Percentiles rank a stretch among this genome's conserved stretches.
Evolutionary conservation across 768 basidiomycete species (phyloP).

Genomic region (Suillus clintonianus): DNA sequence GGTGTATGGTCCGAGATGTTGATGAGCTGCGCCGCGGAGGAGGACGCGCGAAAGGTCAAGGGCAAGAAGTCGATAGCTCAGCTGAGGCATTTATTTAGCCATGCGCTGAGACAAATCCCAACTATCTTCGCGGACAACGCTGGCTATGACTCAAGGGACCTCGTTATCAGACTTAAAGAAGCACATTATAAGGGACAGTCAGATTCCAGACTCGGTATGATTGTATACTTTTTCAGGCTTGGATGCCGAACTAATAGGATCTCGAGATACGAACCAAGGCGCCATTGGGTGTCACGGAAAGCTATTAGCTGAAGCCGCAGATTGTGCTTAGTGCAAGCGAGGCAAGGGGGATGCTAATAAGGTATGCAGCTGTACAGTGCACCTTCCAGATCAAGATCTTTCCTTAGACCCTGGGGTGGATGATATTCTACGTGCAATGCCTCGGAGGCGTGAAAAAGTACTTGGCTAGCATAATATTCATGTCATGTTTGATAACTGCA

Average conservation of each 20-base stretch:
- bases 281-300: slow-evolving; percentile 79
- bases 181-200: slow-evolving; percentile 89
- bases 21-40: slow-evolving; percentile 94
- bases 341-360: slow-evolving; percentile 97
- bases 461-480: slow-evolving; percentile 30
- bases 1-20: slow-evolving; percentile 99
- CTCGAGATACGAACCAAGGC: slow-evolving; percentile 27
- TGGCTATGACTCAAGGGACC: slow-evolving; percentile 95
- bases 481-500: not conserved
- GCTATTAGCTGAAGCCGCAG: slow-evolving; percentile 95
- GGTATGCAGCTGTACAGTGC: slow-evolving; percentile 60
- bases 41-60: slow-evolving; percentile 76
- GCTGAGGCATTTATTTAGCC: slow-evolving; percentile 88
- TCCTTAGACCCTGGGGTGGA: slow-evolving; percentile 47
- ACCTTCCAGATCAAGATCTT: not conserved
- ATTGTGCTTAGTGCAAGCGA: slow-evolving; percentile 94
- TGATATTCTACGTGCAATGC: slow-evolving; percentile 85
- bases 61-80: slow-evolving; percentile 97
- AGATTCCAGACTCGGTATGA: slow-evolving; percentile 87
- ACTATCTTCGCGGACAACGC: slow-evolving; percentile 97
- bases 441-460: slow-evolving; percentile 82
- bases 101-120: slow-evolving; percentile 91
- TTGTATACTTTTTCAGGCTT: not conserved
- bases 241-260: not conserved
- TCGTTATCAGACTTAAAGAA: slow-evolving; percentile 88